phyloP scores from a whole-genome alignment of 208 protist species.

The Acanthamoeba rhysodes region DNA sequence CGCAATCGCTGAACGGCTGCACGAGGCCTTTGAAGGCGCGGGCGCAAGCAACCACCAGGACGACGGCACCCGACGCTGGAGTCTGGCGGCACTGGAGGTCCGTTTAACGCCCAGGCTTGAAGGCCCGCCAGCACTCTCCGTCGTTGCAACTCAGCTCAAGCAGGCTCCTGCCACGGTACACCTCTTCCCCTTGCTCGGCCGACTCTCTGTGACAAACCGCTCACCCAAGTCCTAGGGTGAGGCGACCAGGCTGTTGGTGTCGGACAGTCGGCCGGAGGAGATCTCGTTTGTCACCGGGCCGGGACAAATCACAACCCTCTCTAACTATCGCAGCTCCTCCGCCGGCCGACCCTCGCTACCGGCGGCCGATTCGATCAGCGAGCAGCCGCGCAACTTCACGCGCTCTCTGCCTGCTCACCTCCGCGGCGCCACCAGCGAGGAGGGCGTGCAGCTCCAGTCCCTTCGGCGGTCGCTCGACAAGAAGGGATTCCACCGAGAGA shows the following conservation, averaged over 20 bases:
- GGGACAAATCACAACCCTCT: not conserved
- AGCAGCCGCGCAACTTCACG: not conserved
- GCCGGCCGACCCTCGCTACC: not conserved
- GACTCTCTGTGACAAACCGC: no score
- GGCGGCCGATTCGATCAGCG: no score
- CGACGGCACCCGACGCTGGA: not conserved
- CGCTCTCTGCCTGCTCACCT: not conserved
- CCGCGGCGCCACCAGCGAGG: not conserved
- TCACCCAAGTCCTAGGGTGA: not conserved
- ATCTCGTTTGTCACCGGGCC: not conserved
- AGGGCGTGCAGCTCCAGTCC: not conserved
- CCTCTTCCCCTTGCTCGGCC: no score
- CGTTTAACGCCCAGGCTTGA: not conserved
- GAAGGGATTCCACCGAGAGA: not conserved
- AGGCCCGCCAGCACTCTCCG: not conserved
- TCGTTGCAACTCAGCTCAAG: not conserved
- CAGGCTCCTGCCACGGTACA: not conserved
- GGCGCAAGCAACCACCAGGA: not conserved
- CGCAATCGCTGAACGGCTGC: not conserved
- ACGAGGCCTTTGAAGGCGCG: not conserved
- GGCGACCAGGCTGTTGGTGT: not conserved
- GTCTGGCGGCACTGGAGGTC: not conserved
- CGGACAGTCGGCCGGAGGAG: not conserved
- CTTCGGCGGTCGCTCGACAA: not conserved
- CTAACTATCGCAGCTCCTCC: not conserved